Base-by-base conservation (phyloP, 2,329 filamentous ascomycete species). In the Phialophora macrospora region DNA sequence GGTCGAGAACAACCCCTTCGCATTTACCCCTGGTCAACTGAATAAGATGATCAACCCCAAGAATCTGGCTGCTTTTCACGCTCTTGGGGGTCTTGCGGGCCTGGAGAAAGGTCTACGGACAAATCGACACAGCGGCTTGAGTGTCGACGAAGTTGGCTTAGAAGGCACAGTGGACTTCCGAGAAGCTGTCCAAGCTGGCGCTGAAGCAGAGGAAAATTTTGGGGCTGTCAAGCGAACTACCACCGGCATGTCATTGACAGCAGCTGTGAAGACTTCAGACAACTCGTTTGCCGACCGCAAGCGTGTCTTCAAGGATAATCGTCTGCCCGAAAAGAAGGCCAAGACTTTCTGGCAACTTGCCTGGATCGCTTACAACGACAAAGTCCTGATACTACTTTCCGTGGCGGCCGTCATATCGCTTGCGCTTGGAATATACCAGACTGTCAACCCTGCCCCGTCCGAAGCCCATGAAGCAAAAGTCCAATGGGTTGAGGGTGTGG, bases 401-500 rank as follows among this genome's bases (percentile, higher is more conserved):
- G 82, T 85, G 3, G 89, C 89, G 3, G 90, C 90, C 1, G 81
- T 85, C 9, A 86, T 92, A 38, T 91, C 90, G 1, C 79, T 92
- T n/a, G 87, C 85, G 0, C 82, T 92, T 51, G 90, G 90, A 22
- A 82, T 92, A 0, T 91, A 91, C 73, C 74, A 77, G 55, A 74
- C 75, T 1, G 72, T 77, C 38, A 71, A 71, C 1, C 68, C 71
- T 9, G 63, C 65, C 46, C 64, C 65, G 30, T 65, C 63, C 22
- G 68, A 69, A 60, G 65, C 65, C 32, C 70, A 73, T n/a, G 70
- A 74, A 55, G 78, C 87, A 5, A 84, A 84, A 41, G 87, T 92
- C 12, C 88, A 93, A 75, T 94, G 91, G 91, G 88, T 93, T 4
- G 91, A 94, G 77, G 90, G 90, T 69, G 87, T 93, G 11, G 90